Conservation (phyloP, 495 filamentous ascomycete species). For the Chlorociboria aeruginascens region DNA sequence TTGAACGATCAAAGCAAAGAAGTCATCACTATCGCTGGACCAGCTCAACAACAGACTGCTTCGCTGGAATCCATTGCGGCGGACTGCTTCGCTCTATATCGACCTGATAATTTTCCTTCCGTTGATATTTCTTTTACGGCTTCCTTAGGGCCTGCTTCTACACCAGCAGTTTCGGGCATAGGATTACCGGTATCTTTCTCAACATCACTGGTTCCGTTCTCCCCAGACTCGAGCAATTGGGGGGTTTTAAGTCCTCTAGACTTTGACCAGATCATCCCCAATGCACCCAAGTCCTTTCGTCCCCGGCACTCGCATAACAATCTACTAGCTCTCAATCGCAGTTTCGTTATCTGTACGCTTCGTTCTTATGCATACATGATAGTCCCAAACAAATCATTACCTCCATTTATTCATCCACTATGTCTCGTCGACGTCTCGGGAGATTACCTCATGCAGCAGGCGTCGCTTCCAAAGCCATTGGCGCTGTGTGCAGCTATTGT, state of each 20-base stretch:
- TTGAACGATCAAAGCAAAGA: too few relatives aligned
- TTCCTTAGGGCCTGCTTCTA: too few relatives aligned
- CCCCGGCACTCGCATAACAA: neutral
- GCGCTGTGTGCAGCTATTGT: constrained; percentile 3
- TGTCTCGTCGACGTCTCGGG: neutral
- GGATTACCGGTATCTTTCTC: too few relatives aligned
- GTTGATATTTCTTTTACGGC: too few relatives aligned
- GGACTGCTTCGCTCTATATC: too few relatives aligned
- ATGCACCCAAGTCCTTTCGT: neutral
- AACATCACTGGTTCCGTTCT: neutral
- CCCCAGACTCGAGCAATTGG: too few relatives aligned
- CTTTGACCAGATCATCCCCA: neutral
- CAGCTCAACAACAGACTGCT: too few relatives aligned
- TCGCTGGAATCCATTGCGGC: too few relatives aligned
- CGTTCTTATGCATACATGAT: constrained; percentile 2
- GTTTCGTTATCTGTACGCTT: neutral
- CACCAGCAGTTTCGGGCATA: too few relatives aligned
- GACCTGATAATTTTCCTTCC: too few relatives aligned
- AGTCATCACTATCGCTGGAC: too few relatives aligned
- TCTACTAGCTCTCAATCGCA: neutral
- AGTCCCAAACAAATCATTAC: neutral
- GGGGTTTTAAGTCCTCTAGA: neutral
- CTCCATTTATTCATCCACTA: constrained; percentile 5
- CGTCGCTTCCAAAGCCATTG: neutral
- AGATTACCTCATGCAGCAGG: neutral